These are phyloP conservation scores for Gliomastix tumulicola DNA, from an alignment of 2,329 filamentous ascomycete species.

Conservation along the genomic window DNA sequence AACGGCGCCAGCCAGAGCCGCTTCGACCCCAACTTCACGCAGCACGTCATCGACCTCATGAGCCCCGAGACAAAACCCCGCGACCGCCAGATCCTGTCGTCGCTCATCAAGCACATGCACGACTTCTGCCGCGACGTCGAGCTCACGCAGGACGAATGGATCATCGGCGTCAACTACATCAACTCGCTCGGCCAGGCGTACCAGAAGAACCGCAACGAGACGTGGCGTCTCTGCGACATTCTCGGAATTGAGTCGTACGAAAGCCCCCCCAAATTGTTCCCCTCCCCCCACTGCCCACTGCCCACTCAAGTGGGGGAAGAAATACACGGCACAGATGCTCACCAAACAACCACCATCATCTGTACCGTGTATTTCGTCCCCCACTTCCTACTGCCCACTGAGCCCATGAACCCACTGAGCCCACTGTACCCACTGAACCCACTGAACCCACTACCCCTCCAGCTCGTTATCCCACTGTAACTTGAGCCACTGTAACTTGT, in stretches of 20 bases:
- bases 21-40: constrained; percentile 74
- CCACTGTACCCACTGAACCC: too few relatives aligned
- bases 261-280: too few relatives aligned
- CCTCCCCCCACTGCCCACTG: background rate
- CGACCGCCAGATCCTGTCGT: constrained; percentile 54
- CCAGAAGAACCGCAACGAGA: constrained; percentile 64
- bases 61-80: constrained; percentile 61
- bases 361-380: background rate
- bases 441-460: too few relatives aligned
- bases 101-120: constrained; percentile 66
- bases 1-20: too few relatives aligned
- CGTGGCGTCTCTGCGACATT: constrained; percentile 65
- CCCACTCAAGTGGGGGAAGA: background rate
- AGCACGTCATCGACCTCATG: constrained; percentile 66
- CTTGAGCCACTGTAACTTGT: too few relatives aligned
- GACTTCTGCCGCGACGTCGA: constrained; percentile 74
- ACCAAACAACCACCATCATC: background rate
- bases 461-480: too few relatives aligned
- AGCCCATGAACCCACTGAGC: too few relatives aligned
- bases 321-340: background rate
- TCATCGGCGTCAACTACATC: constrained; percentile 66
- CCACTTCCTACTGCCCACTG: too few relatives aligned
- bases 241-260: constrained; percentile 66
- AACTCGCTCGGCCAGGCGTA: constrained; percentile 68
- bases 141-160: constrained; percentile 71